phyloP scores from a whole-genome alignment of 352 stramenopile species.

The Pelagophyceae sp. region DNA sequence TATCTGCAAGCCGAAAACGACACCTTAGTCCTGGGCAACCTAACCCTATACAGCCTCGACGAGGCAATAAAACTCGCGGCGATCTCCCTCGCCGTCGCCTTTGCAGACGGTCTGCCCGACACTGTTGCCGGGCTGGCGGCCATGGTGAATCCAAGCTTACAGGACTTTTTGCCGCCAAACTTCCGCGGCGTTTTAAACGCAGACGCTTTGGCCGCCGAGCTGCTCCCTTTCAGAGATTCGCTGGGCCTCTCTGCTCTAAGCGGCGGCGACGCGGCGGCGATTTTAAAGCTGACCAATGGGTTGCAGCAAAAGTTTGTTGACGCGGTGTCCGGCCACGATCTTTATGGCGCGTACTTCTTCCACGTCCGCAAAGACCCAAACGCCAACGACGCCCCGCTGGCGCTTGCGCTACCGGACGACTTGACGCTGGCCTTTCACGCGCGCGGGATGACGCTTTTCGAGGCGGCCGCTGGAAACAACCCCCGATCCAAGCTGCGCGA shows the following conservation, averaged over 20 bases:
- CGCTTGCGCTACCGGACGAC: slow-evolving; percentile 53
- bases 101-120: slow-evolving; percentile 39
- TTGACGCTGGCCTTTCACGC: slow-evolving; percentile 74
- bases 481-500: slow-evolving; percentile 50
- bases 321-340: not conserved
- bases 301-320: slow-evolving; percentile 51
- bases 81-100: slow-evolving; percentile 65
- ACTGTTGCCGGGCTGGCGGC: slow-evolving; percentile 34
- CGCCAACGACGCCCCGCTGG: slow-evolving; percentile 2
- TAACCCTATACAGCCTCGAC: slow-evolving; percentile 63
- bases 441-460: slow-evolving; percentile 76
- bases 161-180: slow-evolving; percentile 68
- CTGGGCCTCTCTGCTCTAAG: slow-evolving; percentile 34
- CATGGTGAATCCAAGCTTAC: slow-evolving; percentile 44
- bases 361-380: slow-evolving; percentile 35
- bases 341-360: slow-evolving; percentile 78
- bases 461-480: slow-evolving; percentile 33
- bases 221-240: not conserved
- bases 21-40: slow-evolving; percentile 61
- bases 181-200: slow-evolving; percentile 54
- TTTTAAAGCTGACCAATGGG: slow-evolving; percentile 70
- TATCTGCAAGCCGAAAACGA: slow-evolving; percentile 83
- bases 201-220: not conserved
- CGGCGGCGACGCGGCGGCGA: slow-evolving; percentile 42
- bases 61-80: slow-evolving; percentile 53